Base-by-base conservation (phyloP, 164 flowering plant species). In the Stephania yunnanensis region DNA sequence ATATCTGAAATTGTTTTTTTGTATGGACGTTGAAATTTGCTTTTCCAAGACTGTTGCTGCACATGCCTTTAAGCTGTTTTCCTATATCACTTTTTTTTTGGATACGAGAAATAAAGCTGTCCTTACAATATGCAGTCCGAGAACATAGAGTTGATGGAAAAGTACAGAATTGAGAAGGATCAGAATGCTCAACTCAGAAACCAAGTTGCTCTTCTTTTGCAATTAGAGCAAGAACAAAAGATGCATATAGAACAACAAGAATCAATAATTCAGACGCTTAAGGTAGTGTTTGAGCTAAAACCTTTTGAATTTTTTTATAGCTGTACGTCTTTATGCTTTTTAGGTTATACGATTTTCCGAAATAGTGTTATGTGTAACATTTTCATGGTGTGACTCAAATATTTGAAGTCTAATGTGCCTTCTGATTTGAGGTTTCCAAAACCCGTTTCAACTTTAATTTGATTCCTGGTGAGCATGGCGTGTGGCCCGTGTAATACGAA, bases 101-200 rank as follows among this genome's bases (percentile, higher is more conserved):
- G 5, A 58, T 65, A 31, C 29, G 4, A 64, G 31, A 11, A n/a
- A 22, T 11, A 45, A 17, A 46, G 71, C 36, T 17, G 17, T 53
- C 46, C 52, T 46, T 19, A 15, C 25, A 77, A 73, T 79, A 69
- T 46, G 86, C 93, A 94, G 97, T 80, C 92, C 12, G 98, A 96
- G 80, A 91, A 90, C 81, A 73, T 83, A 71, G 80, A 90, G 86
- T 86, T 93, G 71, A 81, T 86, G 15, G 97, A 96, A 46, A 96
- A 96, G 80, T 82, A 81, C 77, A 89, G 88, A 82, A 79, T 87
- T 68, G 98, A 96, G 84, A 94, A 89, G 81, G 99, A 96, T 77
- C 97, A 92, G 79, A 96, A 91, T 85, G 79, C 87, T 74, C 95
- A 94, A 79, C 89, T 96, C 17, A 87, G 91, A 75, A 92, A 87